Evolutionary conservation across 2,329 filamentous ascomycete genomes (phyloP).

Genomic region (Niveomyces coronatus): DNA sequence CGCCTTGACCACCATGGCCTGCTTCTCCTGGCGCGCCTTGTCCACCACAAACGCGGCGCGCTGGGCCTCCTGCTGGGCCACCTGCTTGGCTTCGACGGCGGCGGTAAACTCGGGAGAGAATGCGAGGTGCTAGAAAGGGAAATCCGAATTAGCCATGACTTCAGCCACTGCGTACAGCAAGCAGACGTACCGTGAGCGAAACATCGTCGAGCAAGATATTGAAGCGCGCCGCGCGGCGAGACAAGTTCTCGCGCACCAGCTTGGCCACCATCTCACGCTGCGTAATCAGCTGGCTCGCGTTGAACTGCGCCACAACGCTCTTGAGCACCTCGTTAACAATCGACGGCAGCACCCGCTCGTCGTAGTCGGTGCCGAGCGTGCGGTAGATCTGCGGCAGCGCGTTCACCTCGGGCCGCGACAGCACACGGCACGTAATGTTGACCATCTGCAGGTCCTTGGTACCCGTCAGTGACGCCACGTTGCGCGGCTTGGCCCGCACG

Average conservation of each 20-base stretch:
- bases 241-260: conserved; percentile 86
- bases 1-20: conserved; percentile 94
- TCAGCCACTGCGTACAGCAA: too few species aligned
- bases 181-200: conserved; percentile 70
- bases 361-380: conserved; percentile 89
- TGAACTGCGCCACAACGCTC: conserved; percentile 98
- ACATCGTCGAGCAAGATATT: conserved; percentile 98
- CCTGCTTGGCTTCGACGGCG: conserved; percentile 64
- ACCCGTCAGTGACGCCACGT: conserved; percentile 91
- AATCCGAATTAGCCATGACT: conserved; percentile 16
- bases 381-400: conserved; percentile 95
- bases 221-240: conserved; percentile 83
- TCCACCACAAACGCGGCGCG: conserved; percentile 95
- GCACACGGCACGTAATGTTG: conserved; percentile 99
- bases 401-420: conserved; percentile 78
- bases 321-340: conserved; percentile 99
- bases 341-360: conserved; percentile 90
- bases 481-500: conserved; percentile 93
- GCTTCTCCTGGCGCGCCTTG: conserved; percentile 98
- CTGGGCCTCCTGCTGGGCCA: conserved; percentile 86
- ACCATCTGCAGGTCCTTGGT: conserved; percentile 99
- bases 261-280: conserved; percentile 94
- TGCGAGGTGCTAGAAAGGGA: conserved; percentile 54
- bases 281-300: conserved; percentile 94
- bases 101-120: conserved; percentile 67